Evolutionary conservation across 257 asterid genomes (phyloP).

Genomic region (Primulina tabacum): DNA sequence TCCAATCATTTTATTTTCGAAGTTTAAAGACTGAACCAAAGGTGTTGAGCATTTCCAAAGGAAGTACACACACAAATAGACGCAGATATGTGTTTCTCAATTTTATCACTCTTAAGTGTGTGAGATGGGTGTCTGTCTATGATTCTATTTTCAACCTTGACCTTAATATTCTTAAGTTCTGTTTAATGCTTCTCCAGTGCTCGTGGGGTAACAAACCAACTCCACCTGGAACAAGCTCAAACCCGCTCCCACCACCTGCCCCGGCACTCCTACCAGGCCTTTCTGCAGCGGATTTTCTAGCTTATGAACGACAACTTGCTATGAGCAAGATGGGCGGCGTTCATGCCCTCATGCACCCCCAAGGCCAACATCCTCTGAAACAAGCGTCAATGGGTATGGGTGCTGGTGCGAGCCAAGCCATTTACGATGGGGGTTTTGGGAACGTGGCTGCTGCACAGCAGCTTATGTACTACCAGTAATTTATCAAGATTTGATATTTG

Average conservation of each 20-base stretch:
- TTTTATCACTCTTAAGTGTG: not conserved
- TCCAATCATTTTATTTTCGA: not conserved
- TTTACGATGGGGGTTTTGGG: conserved; percentile 88
- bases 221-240: conserved; percentile 79
- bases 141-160: not conserved
- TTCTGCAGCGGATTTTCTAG: conserved; percentile 61
- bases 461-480: conserved; percentile 84
- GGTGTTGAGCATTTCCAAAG: not conserved
- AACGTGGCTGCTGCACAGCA: conserved; percentile 81
- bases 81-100: not conserved
- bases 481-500: conserved; percentile 1
- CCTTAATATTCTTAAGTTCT: not conserved
- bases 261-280: conserved; percentile 53
- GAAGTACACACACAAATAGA: no score
- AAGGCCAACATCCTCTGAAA: conserved; percentile 56
- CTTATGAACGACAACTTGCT: conserved; percentile 76
- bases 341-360: conserved; percentile 56
- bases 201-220: conserved; percentile 99
- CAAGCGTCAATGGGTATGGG: conserved; percentile 65
- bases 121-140: not conserved
- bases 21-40: not conserved
- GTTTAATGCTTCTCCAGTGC: conserved; percentile 43
- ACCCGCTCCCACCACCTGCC: conserved; percentile 88
- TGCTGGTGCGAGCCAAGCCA: conserved; percentile 83
- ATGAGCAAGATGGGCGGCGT: conserved; percentile 71